Evolutionary conservation across 352 stramenopile genomes (phyloP), one percentile per base, ranked within the genome.

Genomic region (Aphanomyces stellatus): DNA sequence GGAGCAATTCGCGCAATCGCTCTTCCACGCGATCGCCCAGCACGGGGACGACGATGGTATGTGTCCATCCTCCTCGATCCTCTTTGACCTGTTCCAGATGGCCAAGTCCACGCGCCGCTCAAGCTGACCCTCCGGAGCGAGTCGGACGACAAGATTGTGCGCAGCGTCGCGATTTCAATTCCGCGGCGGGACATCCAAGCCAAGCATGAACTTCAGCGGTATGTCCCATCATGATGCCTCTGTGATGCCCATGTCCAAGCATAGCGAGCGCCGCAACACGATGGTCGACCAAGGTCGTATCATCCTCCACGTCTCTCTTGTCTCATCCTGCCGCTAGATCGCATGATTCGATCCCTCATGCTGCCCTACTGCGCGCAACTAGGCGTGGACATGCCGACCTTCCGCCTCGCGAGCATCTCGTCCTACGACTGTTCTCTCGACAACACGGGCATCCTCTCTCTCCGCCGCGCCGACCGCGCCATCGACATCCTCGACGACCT

Each of bases 111-210:
- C 41, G 42, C 60, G 19, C 60, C 60, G 33, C 34, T 67, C 34
- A 42, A 48, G 34, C 27, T 67, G 19, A 67, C 60, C 17, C 35
- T 67, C 5, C 60, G 48, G 11, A 35, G 30, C 30, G 60, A 67
- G 28, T 19, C 17, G 19, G 34, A 33, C 1, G 46, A 13, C 27
- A 67, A 67, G n/a, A 19, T 51, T 4, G 46, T 67, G 19, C 60
- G 34, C 22, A 67, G 60, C 34, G 42, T 67, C 30, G 57, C 60
- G 24, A 43, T 67, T n/a, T 55, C 60, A 6, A 57, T 67, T 7
- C 60, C 60, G 22, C 57, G 22, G n/a, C n/a, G 19, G 7, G 60
- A 67, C 34, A 43, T 67, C 10, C 48, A 25, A 10, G 41, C 43
- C 3, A 63, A 63, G 35, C 31, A 53, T 3, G 35, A 63, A 51